A percentile compares a stretch with the other conserved stretches of the same genome.
Conservation (phyloP, 83 land plant genomes). For the Thuja plicata region DNA sequence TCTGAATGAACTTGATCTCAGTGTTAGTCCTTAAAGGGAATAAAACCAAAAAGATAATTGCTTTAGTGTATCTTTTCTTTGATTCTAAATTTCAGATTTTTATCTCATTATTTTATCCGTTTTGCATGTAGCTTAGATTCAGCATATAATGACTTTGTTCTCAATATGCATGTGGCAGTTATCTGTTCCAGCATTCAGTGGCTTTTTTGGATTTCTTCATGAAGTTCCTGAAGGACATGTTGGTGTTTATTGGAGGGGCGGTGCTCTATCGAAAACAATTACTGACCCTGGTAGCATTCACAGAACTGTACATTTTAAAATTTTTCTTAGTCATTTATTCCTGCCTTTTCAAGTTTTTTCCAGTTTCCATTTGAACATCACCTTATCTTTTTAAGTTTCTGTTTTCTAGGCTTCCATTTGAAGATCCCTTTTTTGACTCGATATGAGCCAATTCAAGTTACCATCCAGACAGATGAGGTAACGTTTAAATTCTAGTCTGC, state of each 20-base stretch:
- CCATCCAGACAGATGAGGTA: conserved; percentile 93
- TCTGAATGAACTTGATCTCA: neutral
- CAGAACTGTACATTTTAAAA: neutral
- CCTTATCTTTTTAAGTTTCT: neutral
- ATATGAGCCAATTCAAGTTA: conserved; percentile 91
- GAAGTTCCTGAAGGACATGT: conserved; percentile 99
- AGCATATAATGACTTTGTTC: neutral
- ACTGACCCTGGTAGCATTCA: conserved; percentile 73
- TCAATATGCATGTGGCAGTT: neutral
- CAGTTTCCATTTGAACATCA: neutral
- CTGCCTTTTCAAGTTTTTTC: neutral
- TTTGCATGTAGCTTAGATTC: neutral
- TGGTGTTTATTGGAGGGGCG: conserved; percentile 95
- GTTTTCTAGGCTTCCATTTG: conserved; percentile 74
- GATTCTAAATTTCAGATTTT: neutral
- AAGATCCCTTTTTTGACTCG: conserved; percentile 79
- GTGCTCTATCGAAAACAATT: conserved; percentile 80
- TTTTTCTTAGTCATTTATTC: neutral
- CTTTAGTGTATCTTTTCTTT: neutral
- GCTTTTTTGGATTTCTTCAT: conserved; percentile 47
- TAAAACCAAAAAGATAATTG: neutral
- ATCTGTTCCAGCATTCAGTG: neutral
- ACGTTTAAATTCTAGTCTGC: neutral
- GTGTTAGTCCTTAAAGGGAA: neutral
- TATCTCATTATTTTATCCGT: neutral